Percentiles rank a stretch among this genome's conserved stretches.
These are phyloP conservation scores for Zygoascus sp. DNA, from an alignment of 1,139 yeast genomes.

Conservation along the genomic window DNA sequence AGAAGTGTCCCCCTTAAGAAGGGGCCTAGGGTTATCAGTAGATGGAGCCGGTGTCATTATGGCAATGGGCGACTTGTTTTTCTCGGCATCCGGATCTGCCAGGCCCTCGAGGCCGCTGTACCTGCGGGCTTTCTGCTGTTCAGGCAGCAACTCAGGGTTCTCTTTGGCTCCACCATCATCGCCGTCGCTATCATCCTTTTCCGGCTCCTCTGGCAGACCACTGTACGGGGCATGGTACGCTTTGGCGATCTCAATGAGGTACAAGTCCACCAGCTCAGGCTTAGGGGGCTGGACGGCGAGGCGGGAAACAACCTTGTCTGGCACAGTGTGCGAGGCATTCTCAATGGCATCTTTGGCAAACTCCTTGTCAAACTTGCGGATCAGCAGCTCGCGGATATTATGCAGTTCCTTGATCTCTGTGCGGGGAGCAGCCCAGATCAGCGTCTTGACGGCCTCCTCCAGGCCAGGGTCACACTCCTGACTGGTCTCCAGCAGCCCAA, in stretches of 20 bases:
- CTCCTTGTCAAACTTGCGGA: slow-evolving; percentile 59
- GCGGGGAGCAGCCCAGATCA: slow-evolving; percentile 66
- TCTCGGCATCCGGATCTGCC: slow-evolving; percentile 26
- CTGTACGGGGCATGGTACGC: slow-evolving; percentile 77
- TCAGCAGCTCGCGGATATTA: slow-evolving; percentile 57
- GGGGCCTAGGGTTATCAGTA: slow-evolving; percentile 43
- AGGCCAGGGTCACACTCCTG: slow-evolving; percentile 58
- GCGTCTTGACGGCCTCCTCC: slow-evolving; percentile 67
- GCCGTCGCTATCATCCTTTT: slow-evolving; percentile 32
- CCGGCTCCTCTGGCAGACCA: slow-evolving; percentile 42
- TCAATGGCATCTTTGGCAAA: slow-evolving; percentile 62
- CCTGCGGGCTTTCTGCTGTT: slow-evolving; percentile 21
- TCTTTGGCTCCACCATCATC: slow-evolving; percentile 19
- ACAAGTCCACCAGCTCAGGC: slow-evolving; percentile 59
- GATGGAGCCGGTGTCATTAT: slow-evolving; percentile 45
- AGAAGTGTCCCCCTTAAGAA: slow-evolving; percentile 22
- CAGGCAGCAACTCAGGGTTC: slow-evolving; percentile 24
- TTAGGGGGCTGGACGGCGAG: slow-evolving; percentile 68
- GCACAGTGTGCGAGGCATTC: slow-evolving; percentile 52
- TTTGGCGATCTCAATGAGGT: slow-evolving; percentile 73
- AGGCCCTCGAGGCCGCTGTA: slow-evolving; percentile 24
- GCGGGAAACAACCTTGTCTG: slow-evolving; percentile 59
- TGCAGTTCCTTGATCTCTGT: slow-evolving; percentile 72
- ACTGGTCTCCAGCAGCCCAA: slow-evolving; percentile 47
- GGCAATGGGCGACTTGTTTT: slow-evolving; percentile 42